Base-by-base conservation (phyloP, 176 grass and related monocot species). In the Saccharum officinarum region DNA sequence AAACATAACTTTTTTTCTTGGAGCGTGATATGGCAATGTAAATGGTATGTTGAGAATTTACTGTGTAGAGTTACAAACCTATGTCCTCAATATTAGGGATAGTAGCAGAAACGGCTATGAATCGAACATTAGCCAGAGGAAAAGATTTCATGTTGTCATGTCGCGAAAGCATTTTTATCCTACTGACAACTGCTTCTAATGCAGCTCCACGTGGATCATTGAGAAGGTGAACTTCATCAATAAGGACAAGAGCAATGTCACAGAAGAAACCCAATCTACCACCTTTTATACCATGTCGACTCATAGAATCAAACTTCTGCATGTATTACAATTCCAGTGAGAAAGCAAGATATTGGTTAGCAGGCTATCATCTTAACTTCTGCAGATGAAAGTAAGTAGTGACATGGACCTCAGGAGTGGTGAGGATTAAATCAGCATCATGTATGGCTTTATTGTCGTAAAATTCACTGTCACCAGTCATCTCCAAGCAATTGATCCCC, bases 231-330 rank as follows among this genome's bases (percentile, higher is more conserved):
- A 98, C 93, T 86, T 98, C 96, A 69, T 98, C 96, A 57, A 95
- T 93, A 82, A 98, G 89, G 60, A 98, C 87, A 22, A 98, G 81
- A 17, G 93, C 85, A 86, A 95, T 98, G 82, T 98, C 96, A 89
- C 87, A 63, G 80, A 98, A 98, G 86, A 98, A 98, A 86, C 93
- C 94, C 74, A 98, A 80, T 79, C 86, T 84, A 54, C 96, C 96
- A 76, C 88, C 86, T 87, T 87, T 93, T 79, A 88, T 64, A 70
- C 96, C 96, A 83, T 92, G 84, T 37, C 93, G 93, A 63, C 91
- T 95, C 80, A 95, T 85, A 72, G 96, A 92, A 89, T 98, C 93
- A 20, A 98, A 95, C 69, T 98, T 98, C 96, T 98, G 85, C 86
- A 69, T 25, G 30, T 75, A 60, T 82, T 67, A 84, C 14, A 78